Conservation (phyloP, 495 filamentous ascomycete genomes). For the Platismatia glauca region DNA sequence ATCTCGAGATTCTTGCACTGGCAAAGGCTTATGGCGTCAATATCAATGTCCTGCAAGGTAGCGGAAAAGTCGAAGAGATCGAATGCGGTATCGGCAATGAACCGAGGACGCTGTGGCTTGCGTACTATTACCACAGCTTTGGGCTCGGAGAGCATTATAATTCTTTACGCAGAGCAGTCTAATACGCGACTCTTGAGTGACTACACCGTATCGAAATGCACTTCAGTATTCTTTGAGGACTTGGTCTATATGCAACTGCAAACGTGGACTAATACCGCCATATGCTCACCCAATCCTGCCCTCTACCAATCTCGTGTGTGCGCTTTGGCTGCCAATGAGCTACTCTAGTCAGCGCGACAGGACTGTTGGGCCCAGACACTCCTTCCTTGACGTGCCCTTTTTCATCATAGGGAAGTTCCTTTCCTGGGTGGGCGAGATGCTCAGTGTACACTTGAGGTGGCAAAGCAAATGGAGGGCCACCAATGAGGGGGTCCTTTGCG, state of each 20-base stretch:
- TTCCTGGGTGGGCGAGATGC: constrained; percentile 57
- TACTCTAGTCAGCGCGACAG: constrained; percentile 47
- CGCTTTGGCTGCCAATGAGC: constrained; percentile 56
- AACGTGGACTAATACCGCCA: constrained; percentile 31
- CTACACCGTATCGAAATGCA: not conserved
- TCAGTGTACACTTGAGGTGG: constrained; percentile 55
- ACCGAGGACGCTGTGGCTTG: constrained; percentile 65
- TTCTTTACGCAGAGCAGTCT: constrained; percentile 43
- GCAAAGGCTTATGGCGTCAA: constrained; percentile 72
- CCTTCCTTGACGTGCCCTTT: constrained; percentile 42
- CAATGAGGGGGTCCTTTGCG: constrained; percentile 49
- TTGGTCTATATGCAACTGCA: not conserved
- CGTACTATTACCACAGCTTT: constrained; percentile 88
- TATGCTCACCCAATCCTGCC: constrained; percentile 50
- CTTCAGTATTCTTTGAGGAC: not conserved
- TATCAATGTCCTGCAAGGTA: constrained; percentile 76
- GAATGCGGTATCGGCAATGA: constrained; percentile 37
- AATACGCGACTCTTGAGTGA: not conserved
- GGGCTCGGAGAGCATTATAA: constrained; percentile 97
- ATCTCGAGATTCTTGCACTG: constrained; percentile 79
- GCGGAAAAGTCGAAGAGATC: constrained; percentile 71
- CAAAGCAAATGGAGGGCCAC: constrained; percentile 63
- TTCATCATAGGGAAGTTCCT: constrained; percentile 52
- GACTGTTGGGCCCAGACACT: constrained; percentile 32
- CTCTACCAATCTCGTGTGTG: constrained; percentile 58